Evolutionary conservation across 805 yeast species (phyloP), one percentile per base, ranked within the genome.

Genomic region (Ogataea paraovalis): DNA sequence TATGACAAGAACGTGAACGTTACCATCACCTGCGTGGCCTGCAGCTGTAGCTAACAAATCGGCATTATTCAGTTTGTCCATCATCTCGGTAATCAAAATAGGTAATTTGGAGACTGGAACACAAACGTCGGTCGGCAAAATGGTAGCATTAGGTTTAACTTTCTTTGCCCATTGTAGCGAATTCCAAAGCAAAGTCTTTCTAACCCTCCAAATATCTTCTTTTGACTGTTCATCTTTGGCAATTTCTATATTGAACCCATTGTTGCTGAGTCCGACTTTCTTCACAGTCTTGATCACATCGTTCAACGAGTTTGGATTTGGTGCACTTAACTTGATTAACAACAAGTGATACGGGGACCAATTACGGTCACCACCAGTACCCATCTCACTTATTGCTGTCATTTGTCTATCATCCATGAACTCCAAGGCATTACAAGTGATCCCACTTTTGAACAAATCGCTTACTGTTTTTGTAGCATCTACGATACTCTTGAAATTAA

Each of bases 1-100:
- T 6, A 83, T 68, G 21, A 86, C 73, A 50, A 83, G 71, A 33
- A 85, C 78, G 59, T 87, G 95, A 64, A 86, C 79, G 64, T 87
- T 87, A 32, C 94, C 94, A 62, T 87, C 95, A 27, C 94, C 94
- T 39, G 85, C 87, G 64, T 87, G 95, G 6, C 92, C 92, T 39
- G 86, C 78, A 27, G 83, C 77, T 1, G 87, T 79, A 42, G 80
- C 77, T 33, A 72, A 58, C 38, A 82, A 63, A 0, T 80, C 80
- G 23, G 79, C 74, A 3, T 64, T 60, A 44, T 74, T 76, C 55
- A 86, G 69, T 47, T 81, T 88, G 4, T 69, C 67, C 62, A 83
- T 79, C 2, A 89, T 80, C 41, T 75, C 80, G 25, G 74, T 70
- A 41, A 87, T 81, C 32, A 85, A 75, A n/a, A 70, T 67, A 2